Base-by-base conservation (phyloP, 768 basidiomycete species). In the Suillus hirtellus region DNA sequence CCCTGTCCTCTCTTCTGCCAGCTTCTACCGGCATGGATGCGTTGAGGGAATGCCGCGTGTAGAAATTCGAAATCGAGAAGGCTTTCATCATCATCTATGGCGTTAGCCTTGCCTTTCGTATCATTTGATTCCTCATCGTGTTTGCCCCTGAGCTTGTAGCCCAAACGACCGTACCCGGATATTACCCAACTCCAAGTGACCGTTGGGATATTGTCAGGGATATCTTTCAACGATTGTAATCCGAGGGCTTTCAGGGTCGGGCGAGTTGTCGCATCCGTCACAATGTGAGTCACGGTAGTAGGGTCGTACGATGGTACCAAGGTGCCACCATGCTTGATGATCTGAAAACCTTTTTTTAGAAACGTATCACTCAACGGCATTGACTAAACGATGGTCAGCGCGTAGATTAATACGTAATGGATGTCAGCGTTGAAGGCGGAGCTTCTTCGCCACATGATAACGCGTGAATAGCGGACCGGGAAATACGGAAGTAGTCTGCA, bases 151-250 rank as follows among this genome's bases (percentile, higher is more conserved):
- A 21, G 61, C 60, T 50, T 68, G 62, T 64, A 69, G 66, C 66
- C 61, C 65, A 60, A 64, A 49, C 66, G 70, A 40, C 72, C 70
- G 9, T 80, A 73, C 11, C 81, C 81, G 4, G 79, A 76, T 3
- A 80, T 64, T 10, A 89, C 77, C 88, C 89, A 91, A 15, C 69
- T 67, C 89, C 89, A 90, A 43, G 70, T 83, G 38, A 90, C 81
- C 12, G 85, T 86, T 11, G 88, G 86, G 12, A 90, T 86, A 49
- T 83, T 76, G n/a, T 79, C 71, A 4, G 90, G 89, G 50, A 93
- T 87, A 4, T 89, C 82, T 8, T 71, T 73, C 17, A 88, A 72
- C 6, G 64, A 73, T 67, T 80, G 84, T 24, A 89, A 68, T 1
- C 84, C 84, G 3, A 89, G 74, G 1, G 80, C 73, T 17, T 60